Conservation (phyloP, 164 flowering plant genomes). For the Stephania yunnanensis region DNA sequence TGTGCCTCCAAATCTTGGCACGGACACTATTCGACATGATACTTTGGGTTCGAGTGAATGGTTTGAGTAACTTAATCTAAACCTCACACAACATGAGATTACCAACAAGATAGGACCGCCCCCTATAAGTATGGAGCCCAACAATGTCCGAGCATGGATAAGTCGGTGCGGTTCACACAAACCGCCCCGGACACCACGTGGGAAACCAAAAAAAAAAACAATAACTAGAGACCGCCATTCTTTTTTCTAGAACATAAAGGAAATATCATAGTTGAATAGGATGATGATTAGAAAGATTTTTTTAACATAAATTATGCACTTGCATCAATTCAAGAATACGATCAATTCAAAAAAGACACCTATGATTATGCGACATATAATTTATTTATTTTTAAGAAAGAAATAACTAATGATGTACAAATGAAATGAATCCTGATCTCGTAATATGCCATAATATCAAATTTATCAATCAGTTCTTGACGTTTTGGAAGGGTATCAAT, state of each 20-base stretch:
- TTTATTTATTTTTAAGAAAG: neutral
- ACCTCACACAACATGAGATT: neutral
- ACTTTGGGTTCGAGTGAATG: too few species aligned
- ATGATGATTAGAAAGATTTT: neutral
- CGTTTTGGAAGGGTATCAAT: neutral
- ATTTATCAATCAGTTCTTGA: neutral
- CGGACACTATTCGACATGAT: too few species aligned
- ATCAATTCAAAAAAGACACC: neutral
- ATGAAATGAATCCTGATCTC: neutral
- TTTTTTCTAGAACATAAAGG: neutral
- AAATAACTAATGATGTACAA: neutral
- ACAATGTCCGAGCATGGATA: too few species aligned
- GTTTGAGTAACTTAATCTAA: neutral
- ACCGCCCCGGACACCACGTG: too few species aligned
- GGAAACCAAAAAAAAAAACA: too few species aligned
- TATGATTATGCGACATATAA: neutral
- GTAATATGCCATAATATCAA: neutral
- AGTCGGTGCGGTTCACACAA: too few species aligned
- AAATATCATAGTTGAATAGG: neutral
- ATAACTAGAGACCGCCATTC: neutral
- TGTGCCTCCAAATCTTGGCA: too few species aligned
- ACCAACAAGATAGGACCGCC: neutral
- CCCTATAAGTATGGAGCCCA: too few species aligned
- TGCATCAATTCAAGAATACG: neutral
- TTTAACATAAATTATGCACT: neutral